These are phyloP conservation scores for Erodium moschatum DNA, from an alignment of 441 rosid genomes.

Conservation along the genomic window DNA sequence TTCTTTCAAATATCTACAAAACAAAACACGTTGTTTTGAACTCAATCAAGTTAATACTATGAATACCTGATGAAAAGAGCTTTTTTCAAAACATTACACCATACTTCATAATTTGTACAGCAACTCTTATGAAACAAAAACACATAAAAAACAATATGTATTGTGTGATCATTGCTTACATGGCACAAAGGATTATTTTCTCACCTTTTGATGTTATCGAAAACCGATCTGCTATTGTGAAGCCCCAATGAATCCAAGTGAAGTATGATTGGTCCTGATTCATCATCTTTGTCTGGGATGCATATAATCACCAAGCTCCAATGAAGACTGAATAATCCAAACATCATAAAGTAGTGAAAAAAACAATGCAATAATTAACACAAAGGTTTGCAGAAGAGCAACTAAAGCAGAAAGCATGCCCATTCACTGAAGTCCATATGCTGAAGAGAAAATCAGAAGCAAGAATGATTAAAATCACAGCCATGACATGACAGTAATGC, in stretches of 20 bases:
- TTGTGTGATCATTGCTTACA: background rate
- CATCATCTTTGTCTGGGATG: conserved; percentile 72
- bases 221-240: conserved; percentile 53
- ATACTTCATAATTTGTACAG: background rate
- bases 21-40: conserved; percentile 11
- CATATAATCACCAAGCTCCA: conserved; percentile 96
- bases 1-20: conserved; percentile 52
- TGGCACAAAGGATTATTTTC: background rate
- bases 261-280: conserved; percentile 66
- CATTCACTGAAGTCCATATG: background rate
- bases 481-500: background rate
- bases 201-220: conserved; percentile 71
- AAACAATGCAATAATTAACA: conserved; percentile 9
- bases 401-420: background rate
- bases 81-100: background rate
- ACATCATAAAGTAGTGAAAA: conserved; percentile 18
- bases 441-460: background rate
- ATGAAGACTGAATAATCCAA: conserved; percentile 51
- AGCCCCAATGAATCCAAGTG: conserved; percentile 85
- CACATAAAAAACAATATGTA: background rate
- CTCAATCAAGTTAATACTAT: background rate
- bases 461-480: background rate
- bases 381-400: background rate
- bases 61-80: background rate
- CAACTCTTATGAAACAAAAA: background rate